Conservation (phyloP, 768 basidiomycete species). For the Cyclocybe aegerita region DNA sequence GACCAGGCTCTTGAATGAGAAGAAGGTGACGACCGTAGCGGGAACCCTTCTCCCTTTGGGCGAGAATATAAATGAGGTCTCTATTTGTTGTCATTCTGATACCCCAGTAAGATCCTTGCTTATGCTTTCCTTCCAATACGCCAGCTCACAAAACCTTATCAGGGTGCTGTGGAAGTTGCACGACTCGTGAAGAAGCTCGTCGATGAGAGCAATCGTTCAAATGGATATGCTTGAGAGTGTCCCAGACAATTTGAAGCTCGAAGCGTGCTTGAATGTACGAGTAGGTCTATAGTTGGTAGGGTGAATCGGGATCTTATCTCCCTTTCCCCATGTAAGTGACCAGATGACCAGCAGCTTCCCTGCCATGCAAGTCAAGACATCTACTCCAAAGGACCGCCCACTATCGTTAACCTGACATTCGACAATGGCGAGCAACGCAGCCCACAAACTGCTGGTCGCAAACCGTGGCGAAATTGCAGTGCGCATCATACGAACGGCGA, state of each 20-base stretch:
- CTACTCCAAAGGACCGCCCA: neutral
- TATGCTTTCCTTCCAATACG: neutral
- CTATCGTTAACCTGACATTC: neutral
- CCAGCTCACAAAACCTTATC: neutral
- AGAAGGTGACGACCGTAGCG: constrained; percentile 46
- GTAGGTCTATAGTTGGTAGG: neutral
- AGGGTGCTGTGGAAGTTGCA: constrained; percentile 57
- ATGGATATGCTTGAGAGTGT: constrained; percentile 21
- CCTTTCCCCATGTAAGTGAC: neutral
- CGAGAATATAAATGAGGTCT: constrained; percentile 44
- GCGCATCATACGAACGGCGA: constrained; percentile 59
- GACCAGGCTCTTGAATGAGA: constrained; percentile 38
- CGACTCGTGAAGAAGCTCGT: constrained; percentile 52
- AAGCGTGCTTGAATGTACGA: neutral
- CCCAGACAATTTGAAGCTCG: neutral
- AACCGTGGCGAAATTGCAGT: constrained; percentile 76
- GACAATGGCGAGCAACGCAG: constrained; percentile 11
- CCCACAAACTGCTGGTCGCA: constrained; percentile 60
- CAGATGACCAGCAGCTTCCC: no score
- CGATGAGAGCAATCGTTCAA: constrained; percentile 46
- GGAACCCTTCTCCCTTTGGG: constrained; percentile 43
- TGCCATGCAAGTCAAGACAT: neutral
- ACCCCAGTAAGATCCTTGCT: constrained; percentile 46
- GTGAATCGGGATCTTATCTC: neutral
- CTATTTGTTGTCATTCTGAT: constrained; percentile 68